These are phyloP conservation scores for Fraxinus sp. DNA, from an alignment of 305 asterid species.

Conservation along the genomic window DNA sequence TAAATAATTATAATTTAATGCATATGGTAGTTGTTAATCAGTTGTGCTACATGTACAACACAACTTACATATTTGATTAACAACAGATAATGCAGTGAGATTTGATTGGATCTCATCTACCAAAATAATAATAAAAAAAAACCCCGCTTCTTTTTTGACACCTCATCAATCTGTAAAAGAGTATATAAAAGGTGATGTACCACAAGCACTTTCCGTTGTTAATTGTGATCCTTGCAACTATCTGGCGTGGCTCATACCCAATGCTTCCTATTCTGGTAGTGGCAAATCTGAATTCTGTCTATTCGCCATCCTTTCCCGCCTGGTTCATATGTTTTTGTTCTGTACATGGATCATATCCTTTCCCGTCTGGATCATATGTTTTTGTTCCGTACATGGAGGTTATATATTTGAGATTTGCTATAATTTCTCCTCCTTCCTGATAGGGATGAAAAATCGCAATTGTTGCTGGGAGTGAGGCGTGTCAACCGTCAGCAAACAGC, in stretches of 20 bases:
- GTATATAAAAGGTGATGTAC: background rate
- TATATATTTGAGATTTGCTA: background rate
- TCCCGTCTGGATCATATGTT: background rate
- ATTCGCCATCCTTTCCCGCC: background rate
- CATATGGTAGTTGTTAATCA: background rate
- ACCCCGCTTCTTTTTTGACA: background rate
- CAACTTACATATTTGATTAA: background rate
- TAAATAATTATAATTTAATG: background rate
- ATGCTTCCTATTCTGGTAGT: background rate
- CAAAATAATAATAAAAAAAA: no score
- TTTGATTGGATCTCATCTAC: background rate
- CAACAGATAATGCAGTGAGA: background rate
- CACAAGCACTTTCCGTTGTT: background rate
- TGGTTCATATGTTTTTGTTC: background rate
- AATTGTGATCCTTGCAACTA: background rate
- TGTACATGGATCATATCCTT: background rate
- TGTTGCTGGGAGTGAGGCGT: conserved; percentile 87
- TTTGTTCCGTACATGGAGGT: background rate
- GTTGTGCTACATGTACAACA: background rate
- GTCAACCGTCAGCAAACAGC: conserved; percentile 81
- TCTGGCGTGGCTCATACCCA: background rate
- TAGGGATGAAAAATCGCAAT: conserved; percentile 79
- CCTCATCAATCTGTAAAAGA: background rate
- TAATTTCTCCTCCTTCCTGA: background rate
- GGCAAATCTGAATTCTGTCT: background rate